These are phyloP conservation scores for Diaporthe vexans DNA, from an alignment of 2,329 filamentous ascomycete species.

Conservation along the genomic window DNA sequence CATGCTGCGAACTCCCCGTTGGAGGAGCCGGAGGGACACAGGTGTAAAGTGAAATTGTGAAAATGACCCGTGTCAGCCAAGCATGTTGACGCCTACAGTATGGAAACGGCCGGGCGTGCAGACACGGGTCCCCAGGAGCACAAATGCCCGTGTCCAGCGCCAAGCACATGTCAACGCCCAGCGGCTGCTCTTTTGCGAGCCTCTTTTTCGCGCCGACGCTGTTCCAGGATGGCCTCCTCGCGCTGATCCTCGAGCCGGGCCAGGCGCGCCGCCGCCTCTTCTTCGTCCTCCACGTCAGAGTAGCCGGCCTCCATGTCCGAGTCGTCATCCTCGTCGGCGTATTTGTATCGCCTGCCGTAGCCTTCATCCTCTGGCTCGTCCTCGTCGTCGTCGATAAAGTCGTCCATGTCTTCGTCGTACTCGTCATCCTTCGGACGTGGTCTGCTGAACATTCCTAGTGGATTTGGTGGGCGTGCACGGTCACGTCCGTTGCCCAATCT, in stretches of 20 bases:
- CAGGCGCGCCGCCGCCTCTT: constrained; percentile 70
- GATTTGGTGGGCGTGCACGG: constrained; percentile 45
- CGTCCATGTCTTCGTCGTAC: constrained; percentile 72
- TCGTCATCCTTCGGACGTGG: constrained; percentile 65
- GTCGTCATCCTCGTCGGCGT: constrained; percentile 74
- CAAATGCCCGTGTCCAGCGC: background rate
- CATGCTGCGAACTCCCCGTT: constrained; percentile 1
- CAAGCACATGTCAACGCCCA: constrained; percentile 5
- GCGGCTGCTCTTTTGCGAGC: constrained; percentile 58
- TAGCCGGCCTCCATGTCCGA: constrained; percentile 85
- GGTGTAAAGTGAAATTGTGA: constrained; percentile 2
- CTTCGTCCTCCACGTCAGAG: constrained; percentile 81
- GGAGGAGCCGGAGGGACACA: background rate
- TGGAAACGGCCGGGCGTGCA: no score
- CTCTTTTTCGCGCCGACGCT: constrained; percentile 73
- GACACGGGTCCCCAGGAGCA: no score
- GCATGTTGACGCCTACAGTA: background rate
- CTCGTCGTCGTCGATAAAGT: constrained; percentile 74
- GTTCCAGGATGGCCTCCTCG: constrained; percentile 73
- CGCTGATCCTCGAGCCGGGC: constrained; percentile 78
- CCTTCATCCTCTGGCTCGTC: constrained; percentile 61
- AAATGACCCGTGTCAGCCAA: background rate
- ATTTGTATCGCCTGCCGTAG: constrained; percentile 53
- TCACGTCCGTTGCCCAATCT: constrained; percentile 46
- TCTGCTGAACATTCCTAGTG: constrained; percentile 50